Percentiles rank a stretch among this genome's conserved stretches.
These are phyloP conservation scores for Angophora floribunda DNA, from an alignment of 345 rosid species.

Conservation along the genomic window DNA sequence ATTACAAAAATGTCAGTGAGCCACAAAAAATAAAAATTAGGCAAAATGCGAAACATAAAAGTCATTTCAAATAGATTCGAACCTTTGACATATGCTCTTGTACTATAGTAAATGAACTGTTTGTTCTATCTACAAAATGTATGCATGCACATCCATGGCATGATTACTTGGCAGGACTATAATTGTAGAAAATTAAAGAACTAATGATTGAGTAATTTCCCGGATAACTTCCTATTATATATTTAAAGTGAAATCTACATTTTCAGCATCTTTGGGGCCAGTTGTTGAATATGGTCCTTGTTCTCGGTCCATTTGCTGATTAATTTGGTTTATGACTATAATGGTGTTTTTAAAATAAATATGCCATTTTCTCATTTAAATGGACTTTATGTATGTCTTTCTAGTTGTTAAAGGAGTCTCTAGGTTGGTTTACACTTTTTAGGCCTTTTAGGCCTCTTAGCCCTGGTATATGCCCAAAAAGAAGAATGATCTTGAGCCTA, in stretches of 20 bases:
- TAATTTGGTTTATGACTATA: background rate
- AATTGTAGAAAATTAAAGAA: too few relatives aligned
- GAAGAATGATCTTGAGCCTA: background rate
- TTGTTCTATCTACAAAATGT: background rate
- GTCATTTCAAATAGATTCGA: background rate
- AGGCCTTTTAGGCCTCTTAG: background rate
- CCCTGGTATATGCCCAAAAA: background rate
- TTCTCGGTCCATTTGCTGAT: background rate
- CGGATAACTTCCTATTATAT: background rate
- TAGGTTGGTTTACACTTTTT: background rate
- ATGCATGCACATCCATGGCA: background rate
- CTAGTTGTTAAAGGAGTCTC: background rate
- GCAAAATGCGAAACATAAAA: background rate
- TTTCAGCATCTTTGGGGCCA: background rate
- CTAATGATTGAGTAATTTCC: background rate
- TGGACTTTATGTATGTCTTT: background rate
- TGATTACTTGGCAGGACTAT: background rate
- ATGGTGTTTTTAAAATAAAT: background rate
- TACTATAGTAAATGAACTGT: fast-evolving
- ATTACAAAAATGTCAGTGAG: background rate
- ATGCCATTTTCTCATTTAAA: background rate
- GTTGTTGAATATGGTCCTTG: background rate
- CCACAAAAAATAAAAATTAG: background rate
- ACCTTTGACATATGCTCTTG: background rate
- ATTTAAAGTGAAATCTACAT: background rate